These are phyloP conservation scores for Cornus kousa DNA, from an alignment of 148 eudicot species.

Conservation along the genomic window DNA sequence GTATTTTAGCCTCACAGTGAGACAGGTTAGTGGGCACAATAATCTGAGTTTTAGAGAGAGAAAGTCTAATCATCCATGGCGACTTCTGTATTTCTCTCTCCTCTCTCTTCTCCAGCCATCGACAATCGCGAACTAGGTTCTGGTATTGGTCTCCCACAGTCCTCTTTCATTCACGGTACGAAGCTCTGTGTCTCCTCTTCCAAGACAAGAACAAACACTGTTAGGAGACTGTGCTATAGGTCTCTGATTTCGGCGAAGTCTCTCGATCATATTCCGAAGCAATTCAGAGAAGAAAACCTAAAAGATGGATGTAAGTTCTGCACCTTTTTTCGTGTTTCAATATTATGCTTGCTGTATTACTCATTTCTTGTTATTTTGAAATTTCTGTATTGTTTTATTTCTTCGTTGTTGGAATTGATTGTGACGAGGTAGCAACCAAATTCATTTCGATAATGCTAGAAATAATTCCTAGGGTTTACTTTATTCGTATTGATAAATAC, in stretches of 20 bases:
- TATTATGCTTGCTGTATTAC: neutral
- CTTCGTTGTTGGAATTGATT: neutral
- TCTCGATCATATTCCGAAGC: constrained; percentile 65
- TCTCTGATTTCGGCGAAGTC: constrained; percentile 45
- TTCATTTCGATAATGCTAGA: neutral
- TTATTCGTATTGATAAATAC: neutral
- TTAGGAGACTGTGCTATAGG: constrained; percentile 36
- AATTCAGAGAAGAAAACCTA: constrained; percentile 66
- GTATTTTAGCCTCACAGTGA: neutral
- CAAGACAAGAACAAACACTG: constrained; percentile 10
- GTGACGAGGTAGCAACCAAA: neutral
- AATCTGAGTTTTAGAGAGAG: neutral
- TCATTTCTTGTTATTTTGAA: neutral
- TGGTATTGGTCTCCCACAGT: constrained; percentile 23
- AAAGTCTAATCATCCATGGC: constrained; percentile 36
- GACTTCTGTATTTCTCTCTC: constrained; percentile 47
- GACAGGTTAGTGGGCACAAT: neutral
- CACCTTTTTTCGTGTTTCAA: neutral
- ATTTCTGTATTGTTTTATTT: neutral
- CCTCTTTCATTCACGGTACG: constrained; percentile 38
- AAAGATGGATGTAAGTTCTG: constrained; percentile 66
- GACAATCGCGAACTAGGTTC: constrained; percentile 24
- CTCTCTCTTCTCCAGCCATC: constrained; percentile 30
- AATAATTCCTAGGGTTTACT: constrained; percentile 7
- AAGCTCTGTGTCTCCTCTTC: constrained; percentile 31